Base-by-base conservation (phyloP, 1,284 basidiomycete genomes). In the Irpex sp. region DNA sequence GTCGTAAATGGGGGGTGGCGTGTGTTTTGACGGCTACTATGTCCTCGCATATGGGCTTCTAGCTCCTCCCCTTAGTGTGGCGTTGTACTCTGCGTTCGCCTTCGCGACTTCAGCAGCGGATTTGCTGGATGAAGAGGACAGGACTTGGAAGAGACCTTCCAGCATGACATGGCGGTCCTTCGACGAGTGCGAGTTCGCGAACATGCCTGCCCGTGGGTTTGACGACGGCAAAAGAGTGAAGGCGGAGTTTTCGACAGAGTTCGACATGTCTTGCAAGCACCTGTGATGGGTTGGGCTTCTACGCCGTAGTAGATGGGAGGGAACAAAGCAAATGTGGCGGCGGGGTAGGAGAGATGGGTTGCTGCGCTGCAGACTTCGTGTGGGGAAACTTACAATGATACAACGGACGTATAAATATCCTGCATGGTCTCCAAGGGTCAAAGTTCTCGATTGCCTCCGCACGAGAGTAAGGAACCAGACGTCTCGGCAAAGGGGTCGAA, bases 141-240 rank as follows among this genome's bases (percentile, higher is more conserved):
- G n/a, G 53, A 56, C 61, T 36, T 54, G 49, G 19, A 57, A 51
- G 36, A 62, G 61, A 26, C 53, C 61, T 35, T 58, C 57, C 46
- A 58, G 51, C 61, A 62, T 62, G 47, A 58, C 61, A 39, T 62
- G 61, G 15, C 57, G 51, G 51, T 62, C 61, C 17, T 58, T 49
- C 35, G 57, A 53, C 35, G 19, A 46, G 37, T 62, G 61, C 49
- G 61, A 58, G 50, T 15, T 54, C 21, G 61, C 58, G 57, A 62
- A 59, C 36, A 62, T 59, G 36, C 39, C 54, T 11, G 53, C 33
- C 15, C 53, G 53, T 35, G 60, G 60, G 39, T 47, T 21, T 8
- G 58, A 46, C 7, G 57, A 26, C 36, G 49, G 36, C n/a, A 53
- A 56, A 8, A 59, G 39, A 17, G 26, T 35, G 53, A 55, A 35